Base-by-base conservation (phyloP, 2,329 filamentous ascomycete genomes). In the Colletotrichum sansevieriae region DNA sequence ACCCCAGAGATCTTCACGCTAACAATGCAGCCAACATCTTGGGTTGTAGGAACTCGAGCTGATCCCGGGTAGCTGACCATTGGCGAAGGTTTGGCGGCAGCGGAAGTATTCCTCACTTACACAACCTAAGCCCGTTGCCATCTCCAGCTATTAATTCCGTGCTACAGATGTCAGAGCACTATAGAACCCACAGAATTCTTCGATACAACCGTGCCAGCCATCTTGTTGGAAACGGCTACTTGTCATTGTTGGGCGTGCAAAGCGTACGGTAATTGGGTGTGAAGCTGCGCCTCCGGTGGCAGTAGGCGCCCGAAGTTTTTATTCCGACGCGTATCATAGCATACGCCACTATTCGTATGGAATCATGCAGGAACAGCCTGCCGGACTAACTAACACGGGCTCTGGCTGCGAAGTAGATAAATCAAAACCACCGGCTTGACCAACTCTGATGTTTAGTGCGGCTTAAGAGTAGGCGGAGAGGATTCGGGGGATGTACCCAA, bases 241-340 rank as follows among this genome's bases (percentile, higher is more conserved):
- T 25, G 11, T 12, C 6, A 20, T 22, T 20, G 47, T 9, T 29
- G 22, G 9, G 13, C 6, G 25, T 52, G 13, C 11, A 52, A 7
- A 18, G 11, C 43, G 20, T 25, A 18, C 15, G 43, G n/a, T 22
- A 20, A 9, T 22, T 55, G 41, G 5, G 15, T 55, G 33, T 43
- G 49, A 39, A 20, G 60, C 64, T 52, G 51, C 43, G 43, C 52
- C 44, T 51, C 18, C 10, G 25, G 35, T 18, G 41, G 29, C 56
- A 35, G 62, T 35, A 52, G 56, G 35, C 56, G 41, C 11, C 66
- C 49, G 55, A 66, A 18, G 49, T 51, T 15, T 55, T 41, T 18
- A 66, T 55, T 51, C 41, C 49, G 41, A 66, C 62, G 37, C 37
- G 66, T 69, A 55, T 15, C 49, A 66, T 62, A 22, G 25, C 56